phyloP scores from a whole-genome alignment of 345 rosid genomes.

The Sapria himalayana region DNA sequence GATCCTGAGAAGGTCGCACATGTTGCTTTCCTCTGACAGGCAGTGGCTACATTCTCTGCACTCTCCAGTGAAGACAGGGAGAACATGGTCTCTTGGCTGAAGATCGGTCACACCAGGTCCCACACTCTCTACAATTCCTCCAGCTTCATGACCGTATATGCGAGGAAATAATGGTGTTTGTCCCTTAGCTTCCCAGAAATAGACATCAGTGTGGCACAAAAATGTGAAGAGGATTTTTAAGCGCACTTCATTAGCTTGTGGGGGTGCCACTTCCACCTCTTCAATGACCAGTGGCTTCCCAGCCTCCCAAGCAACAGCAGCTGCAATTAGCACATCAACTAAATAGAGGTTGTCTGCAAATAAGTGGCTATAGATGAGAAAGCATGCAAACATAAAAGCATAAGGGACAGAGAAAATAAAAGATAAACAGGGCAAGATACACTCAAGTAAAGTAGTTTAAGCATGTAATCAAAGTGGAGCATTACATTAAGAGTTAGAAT shows the following conservation, averaged over 20 bases:
- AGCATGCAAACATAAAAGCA: too few relatives aligned
- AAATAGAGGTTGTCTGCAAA: too few relatives aligned
- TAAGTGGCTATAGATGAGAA: too few relatives aligned
- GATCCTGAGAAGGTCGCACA: conserved; percentile 16
- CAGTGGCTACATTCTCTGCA: conserved; percentile 17
- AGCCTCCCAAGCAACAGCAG: conserved; percentile 40
- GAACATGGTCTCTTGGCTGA: conserved; percentile 15
- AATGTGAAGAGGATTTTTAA: conserved; percentile 19
- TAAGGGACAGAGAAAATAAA: too few relatives aligned
- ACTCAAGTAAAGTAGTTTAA: too few relatives aligned
- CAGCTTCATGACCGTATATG: conserved; percentile 70
- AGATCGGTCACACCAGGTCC: conserved; percentile 16
- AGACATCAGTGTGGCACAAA: conserved; percentile 27
- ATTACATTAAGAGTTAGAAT: too few relatives aligned
- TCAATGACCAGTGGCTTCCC: conserved; percentile 32
- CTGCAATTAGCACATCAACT: conserved; percentile 10
- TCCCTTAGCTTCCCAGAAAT: conserved; percentile 48
- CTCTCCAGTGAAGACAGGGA: conserved; percentile 20
- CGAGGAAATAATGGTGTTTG: conserved; percentile 63
- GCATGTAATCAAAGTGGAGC: too few relatives aligned
- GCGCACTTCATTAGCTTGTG: conserved; percentile 25
- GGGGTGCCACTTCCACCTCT: conserved; percentile 36
- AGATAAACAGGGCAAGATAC: too few relatives aligned
- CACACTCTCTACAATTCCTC: conserved; percentile 25
- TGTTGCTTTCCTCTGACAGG: conserved; percentile 16